Percentiles rank a stretch among this genome's conserved stretches.
These are phyloP conservation scores for Aphanocladium album DNA, from an alignment of 2,329 filamentous ascomycete species.

Conservation along the genomic window DNA sequence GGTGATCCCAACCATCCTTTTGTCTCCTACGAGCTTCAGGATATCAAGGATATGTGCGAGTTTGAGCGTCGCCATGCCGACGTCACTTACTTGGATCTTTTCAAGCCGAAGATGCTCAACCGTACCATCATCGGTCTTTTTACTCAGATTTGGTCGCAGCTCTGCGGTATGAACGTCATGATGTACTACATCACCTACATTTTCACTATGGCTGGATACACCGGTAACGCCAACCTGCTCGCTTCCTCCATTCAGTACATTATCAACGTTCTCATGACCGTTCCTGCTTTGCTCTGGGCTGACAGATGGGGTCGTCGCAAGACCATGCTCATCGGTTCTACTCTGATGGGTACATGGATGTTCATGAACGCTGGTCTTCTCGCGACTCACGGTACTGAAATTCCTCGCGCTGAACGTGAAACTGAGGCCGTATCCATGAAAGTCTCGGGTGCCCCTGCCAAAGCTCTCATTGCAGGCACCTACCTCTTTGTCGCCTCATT, in stretches of 20 bases:
- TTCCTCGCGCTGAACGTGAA: slow-evolving; percentile 39
- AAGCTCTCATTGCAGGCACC: slow-evolving; percentile 61
- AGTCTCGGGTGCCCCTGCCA: slow-evolving; percentile 39
- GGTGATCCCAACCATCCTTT: slow-evolving; percentile 61
- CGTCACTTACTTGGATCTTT: slow-evolving; percentile 66
- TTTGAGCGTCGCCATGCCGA: slow-evolving; percentile 67
- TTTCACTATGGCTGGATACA: slow-evolving; percentile 35
- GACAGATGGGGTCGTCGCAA: slow-evolving; percentile 71
- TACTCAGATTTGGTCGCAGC: slow-evolving; percentile 53
- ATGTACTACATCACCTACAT: slow-evolving; percentile 60
- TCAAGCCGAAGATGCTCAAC: slow-evolving; percentile 61
- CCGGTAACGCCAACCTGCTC: slow-evolving; percentile 44
- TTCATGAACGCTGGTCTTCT: slow-evolving; percentile 51
- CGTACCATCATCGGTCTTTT: slow-evolving; percentile 47
- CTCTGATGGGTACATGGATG: slow-evolving; percentile 61
- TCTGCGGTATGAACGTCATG: slow-evolving; percentile 53
- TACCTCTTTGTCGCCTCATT: slow-evolving; percentile 57
- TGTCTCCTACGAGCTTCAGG: slow-evolving; percentile 62
- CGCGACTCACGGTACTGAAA: slow-evolving; percentile 37
- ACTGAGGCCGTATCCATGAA: slow-evolving; percentile 47
- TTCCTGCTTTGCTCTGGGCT: slow-evolving; percentile 69
- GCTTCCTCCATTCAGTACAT: slow-evolving; percentile 57
- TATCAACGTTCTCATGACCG: slow-evolving; percentile 75
- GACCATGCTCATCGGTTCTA: slow-evolving; percentile 58
- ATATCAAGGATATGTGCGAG: slow-evolving; percentile 69